phyloP scores from a whole-genome alignment of 495 filamentous ascomycete genomes.

The Aspergillus cristatus region DNA sequence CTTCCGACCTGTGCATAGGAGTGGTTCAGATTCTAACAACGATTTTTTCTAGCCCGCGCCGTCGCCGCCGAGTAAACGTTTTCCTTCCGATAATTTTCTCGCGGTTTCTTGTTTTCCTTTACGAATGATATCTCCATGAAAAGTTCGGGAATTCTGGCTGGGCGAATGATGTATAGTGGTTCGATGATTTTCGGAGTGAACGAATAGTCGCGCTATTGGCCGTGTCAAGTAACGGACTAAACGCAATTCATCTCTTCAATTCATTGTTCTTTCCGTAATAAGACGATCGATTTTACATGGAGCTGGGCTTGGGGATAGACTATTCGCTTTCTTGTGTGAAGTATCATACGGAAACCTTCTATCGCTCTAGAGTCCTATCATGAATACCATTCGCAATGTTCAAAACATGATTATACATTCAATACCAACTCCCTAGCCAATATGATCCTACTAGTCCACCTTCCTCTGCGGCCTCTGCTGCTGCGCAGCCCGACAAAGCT shows the following conservation, averaged over 20 bases:
- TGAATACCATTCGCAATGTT: no score
- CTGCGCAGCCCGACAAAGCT: constrained; percentile 39
- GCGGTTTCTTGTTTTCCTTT: constrained; percentile 31
- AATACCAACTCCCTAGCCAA: no score
- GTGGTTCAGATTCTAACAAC: neutral
- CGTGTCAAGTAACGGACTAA: constrained; percentile 17
- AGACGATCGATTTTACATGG: no score
- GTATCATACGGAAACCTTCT: no score
- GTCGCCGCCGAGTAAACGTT: constrained; percentile 43
- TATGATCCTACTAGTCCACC: no score
- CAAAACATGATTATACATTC: no score
- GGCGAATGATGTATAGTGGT: constrained; percentile 32
- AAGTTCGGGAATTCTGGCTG: constrained; percentile 29
- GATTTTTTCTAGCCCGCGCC: constrained; percentile 30
- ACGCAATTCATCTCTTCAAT: no score
- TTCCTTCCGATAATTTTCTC: constrained; percentile 27
- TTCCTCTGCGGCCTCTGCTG: constrained; percentile 33
- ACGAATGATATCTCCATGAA: constrained; percentile 39
- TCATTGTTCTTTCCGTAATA: no score
- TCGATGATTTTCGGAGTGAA: constrained; percentile 25
- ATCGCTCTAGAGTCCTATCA: no score
- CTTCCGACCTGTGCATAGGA: no score
- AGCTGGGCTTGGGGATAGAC: no score
- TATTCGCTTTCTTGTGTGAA: no score
- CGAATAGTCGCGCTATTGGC: constrained; percentile 21